These are phyloP conservation scores for Cydonia oblonga DNA, from an alignment of 331 rosid species.

Conservation along the genomic window DNA sequence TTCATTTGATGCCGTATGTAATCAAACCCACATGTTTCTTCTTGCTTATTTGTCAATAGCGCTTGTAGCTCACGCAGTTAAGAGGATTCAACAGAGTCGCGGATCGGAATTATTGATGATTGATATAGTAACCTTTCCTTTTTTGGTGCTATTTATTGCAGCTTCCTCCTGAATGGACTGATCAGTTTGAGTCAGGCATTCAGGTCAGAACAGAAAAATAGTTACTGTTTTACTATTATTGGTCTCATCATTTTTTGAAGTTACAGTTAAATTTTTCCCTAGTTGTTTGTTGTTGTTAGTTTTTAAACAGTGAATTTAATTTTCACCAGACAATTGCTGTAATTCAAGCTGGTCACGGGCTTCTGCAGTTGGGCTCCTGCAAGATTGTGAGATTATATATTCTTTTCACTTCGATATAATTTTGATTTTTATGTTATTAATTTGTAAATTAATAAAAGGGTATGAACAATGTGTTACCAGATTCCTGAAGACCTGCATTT, in stretches of 20 bases:
- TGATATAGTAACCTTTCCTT: slow-evolving; percentile 8
- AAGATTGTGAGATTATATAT: slow-evolving; percentile 60
- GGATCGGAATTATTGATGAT: background rate
- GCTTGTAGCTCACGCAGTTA: background rate
- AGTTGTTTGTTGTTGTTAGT: background rate
- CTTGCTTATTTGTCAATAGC: background rate
- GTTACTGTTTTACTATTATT: slow-evolving; percentile 4
- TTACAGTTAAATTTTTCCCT: background rate
- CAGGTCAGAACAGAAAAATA: slow-evolving; percentile 54
- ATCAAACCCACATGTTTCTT: background rate
- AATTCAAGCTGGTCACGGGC: slow-evolving; percentile 99
- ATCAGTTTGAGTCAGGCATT: slow-evolving; percentile 96
- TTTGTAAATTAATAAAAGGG: background rate
- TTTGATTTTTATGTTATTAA: background rate
- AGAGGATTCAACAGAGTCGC: background rate
- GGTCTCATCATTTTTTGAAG: background rate
- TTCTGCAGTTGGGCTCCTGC: slow-evolving; percentile 96
- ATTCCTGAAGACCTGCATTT: slow-evolving; percentile 93
- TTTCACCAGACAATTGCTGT: slow-evolving; percentile 85
- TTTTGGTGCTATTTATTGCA: slow-evolving; percentile 55
- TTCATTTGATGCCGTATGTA: slow-evolving; percentile 94
- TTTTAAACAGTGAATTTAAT: background rate
- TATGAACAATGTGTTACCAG: slow-evolving; percentile 22
- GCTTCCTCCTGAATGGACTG: slow-evolving; percentile 99
- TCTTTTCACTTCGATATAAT: background rate